Evolutionary conservation across 2,329 filamentous ascomycete genomes (phyloP).

Genomic region (Hortaea werneckii): DNA sequence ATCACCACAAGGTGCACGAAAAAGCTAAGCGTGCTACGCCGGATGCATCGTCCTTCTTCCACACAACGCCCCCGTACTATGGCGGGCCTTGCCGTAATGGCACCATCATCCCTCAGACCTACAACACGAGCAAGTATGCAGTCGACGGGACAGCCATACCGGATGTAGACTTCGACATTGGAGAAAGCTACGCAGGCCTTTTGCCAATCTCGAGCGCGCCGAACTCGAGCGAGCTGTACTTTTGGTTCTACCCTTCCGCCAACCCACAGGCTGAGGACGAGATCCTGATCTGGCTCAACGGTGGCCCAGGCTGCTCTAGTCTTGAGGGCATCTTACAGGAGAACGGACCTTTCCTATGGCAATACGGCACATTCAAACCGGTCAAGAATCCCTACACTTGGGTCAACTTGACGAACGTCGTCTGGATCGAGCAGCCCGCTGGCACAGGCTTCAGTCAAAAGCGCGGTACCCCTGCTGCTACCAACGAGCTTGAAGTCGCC

Average conservation of each 20-base stretch:
- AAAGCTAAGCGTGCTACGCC: background rate
- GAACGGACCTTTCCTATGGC: conserved; percentile 37
- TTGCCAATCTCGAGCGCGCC: conserved; percentile 22
- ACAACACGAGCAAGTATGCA: conserved; percentile 33
- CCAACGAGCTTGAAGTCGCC: conserved; percentile 30
- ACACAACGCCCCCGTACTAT: conserved; percentile 7
- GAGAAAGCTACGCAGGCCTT: conserved; percentile 24
- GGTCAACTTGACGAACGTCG: conserved; percentile 41
- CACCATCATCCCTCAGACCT: conserved; percentile 32
- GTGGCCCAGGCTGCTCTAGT: conserved; percentile 36
- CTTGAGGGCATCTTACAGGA: conserved; percentile 41
- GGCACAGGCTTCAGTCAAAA: conserved; percentile 28
- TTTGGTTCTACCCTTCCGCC: conserved; percentile 38
- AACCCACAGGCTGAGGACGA: conserved; percentile 34
- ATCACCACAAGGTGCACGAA: conserved; percentile 4
- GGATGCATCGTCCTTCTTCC: background rate
- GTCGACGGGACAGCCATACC: conserved; percentile 23
- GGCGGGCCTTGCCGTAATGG: conserved; percentile 8
- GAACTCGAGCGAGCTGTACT: conserved; percentile 33
- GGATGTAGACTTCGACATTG: conserved; percentile 26
- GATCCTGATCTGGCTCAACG: conserved; percentile 30
- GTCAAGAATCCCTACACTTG: conserved; percentile 2
- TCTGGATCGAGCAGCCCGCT: conserved; percentile 37
- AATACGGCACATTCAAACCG: conserved; percentile 28
- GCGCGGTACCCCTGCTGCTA: conserved; percentile 26